These are phyloP conservation scores for Sporothrix globosa DNA, from an alignment of 2,329 filamentous ascomycete genomes.

Conservation along the genomic window DNA sequence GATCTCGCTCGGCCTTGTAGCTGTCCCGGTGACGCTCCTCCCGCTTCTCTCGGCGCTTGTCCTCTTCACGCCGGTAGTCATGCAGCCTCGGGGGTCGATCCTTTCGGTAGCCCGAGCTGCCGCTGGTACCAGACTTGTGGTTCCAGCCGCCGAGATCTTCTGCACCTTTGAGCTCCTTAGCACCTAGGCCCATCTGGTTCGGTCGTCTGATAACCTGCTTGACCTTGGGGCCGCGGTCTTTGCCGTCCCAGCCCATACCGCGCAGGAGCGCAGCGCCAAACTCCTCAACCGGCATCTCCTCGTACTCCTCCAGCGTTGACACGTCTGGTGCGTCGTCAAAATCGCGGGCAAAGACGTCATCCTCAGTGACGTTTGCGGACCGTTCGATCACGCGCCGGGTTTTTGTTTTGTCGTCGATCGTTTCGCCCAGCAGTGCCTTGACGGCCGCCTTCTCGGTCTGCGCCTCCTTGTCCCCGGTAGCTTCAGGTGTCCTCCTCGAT, in stretches of 20 bases:
- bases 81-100: slow-evolving; percentile 36
- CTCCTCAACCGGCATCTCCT: slow-evolving; percentile 86
- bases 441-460: slow-evolving; percentile 36
- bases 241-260: slow-evolving; percentile 93
- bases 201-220: slow-evolving; percentile 71
- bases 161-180: slow-evolving; percentile 37
- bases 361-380: slow-evolving; percentile 57
- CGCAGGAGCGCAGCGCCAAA: slow-evolving; percentile 89
- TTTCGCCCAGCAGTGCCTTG: slow-evolving; percentile 35
- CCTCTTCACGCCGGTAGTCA: slow-evolving; percentile 38
- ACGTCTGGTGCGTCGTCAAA: slow-evolving; percentile 72
- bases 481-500: background rate
- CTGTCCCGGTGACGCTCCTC: slow-evolving; percentile 36
- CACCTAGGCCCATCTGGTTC: slow-evolving; percentile 84
- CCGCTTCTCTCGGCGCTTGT: slow-evolving; percentile 35
- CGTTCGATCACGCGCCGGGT: slow-evolving; percentile 35
- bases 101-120: background rate
- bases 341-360: slow-evolving; percentile 71
- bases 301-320: slow-evolving; percentile 81
- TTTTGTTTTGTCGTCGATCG: slow-evolving; percentile 30
- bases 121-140: slow-evolving; percentile 32
- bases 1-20: slow-evolving; percentile 37
- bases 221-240: slow-evolving; percentile 61
- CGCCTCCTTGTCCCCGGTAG: background rate
- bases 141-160: slow-evolving; percentile 39